Percentiles rank a stretch among this genome's conserved stretches.
These are phyloP conservation scores for Pezicula neosporulosa DNA, from an alignment of 2,329 filamentous ascomycete genomes.

Conservation along the genomic window DNA sequence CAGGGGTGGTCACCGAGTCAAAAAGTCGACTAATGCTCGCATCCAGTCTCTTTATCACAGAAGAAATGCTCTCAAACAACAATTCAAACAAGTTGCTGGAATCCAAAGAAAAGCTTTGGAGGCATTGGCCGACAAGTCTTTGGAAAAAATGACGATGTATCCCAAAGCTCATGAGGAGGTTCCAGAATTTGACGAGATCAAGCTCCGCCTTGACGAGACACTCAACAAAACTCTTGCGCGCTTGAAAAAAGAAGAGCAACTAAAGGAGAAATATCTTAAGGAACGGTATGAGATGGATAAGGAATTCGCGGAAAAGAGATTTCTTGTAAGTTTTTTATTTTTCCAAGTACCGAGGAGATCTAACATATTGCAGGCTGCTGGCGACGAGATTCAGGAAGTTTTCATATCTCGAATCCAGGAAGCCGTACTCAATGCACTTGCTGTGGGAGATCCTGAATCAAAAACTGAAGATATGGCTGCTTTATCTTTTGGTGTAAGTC, in stretches of 20 bases:
- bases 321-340: constrained; percentile 15
- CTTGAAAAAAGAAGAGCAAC: constrained; percentile 6
- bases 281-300: constrained; percentile 7
- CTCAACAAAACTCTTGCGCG: constrained; percentile 11
- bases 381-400: constrained; percentile 15
- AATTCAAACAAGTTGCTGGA: constrained; percentile 22
- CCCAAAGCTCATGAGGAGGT: constrained; percentile 22
- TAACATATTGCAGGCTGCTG: constrained; percentile 11
- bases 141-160: constrained; percentile 17
- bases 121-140: constrained; percentile 22
- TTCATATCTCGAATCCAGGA: constrained; percentile 15
- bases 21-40: constrained; percentile 21
- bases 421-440: neutral
- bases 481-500: constrained; percentile 13
- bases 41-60: constrained; percentile 26
- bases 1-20: constrained; percentile 21
- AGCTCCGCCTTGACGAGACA: constrained; percentile 12
- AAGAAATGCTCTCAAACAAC: constrained; percentile 19
- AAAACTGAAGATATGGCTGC: too few relatives aligned
- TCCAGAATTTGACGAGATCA: constrained; percentile 22
- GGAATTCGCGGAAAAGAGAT: constrained; percentile 12
- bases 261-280: constrained; percentile 10
- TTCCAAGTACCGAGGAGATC: neutral
- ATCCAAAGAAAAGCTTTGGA: constrained; percentile 20
- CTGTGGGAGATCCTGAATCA: too few relatives aligned